phyloP scores from a whole-genome alignment of 2,329 filamentous ascomycete species.

The Shiraia sp. region DNA sequence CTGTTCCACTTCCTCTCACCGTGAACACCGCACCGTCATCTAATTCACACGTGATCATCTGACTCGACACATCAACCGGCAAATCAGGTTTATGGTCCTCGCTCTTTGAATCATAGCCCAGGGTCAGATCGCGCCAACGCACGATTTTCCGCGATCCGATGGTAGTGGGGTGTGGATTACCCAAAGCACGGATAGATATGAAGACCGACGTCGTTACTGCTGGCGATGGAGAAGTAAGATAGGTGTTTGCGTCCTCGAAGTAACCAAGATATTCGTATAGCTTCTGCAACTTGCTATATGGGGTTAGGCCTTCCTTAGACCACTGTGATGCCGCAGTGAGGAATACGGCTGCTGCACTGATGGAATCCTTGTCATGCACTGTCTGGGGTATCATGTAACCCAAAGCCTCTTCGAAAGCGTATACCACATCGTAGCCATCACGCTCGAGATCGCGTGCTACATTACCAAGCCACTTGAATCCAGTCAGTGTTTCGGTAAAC shows the following conservation, averaged over 20 bases:
- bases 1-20: constrained; percentile 64
- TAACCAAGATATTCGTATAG: constrained; percentile 62
- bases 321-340: constrained; percentile 59
- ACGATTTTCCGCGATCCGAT: constrained; percentile 58
- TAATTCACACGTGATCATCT: constrained; percentile 68
- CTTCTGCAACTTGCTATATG: constrained; percentile 59
- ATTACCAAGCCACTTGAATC: constrained; percentile 71
- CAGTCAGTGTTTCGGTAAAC: constrained; percentile 65
- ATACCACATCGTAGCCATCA: constrained; percentile 57
- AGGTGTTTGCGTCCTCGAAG: constrained; percentile 67
- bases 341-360: constrained; percentile 64
- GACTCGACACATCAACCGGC: constrained; percentile 59
- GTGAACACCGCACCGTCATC: constrained; percentile 62
- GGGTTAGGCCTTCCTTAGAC: constrained; percentile 57
- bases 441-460: constrained; percentile 56
- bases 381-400: constrained; percentile 68
- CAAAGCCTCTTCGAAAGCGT: constrained; percentile 68
- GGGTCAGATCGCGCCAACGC: constrained; percentile 65
- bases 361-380: constrained; percentile 67
- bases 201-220: constrained; percentile 60
- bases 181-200: constrained; percentile 54
- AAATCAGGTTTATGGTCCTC: constrained; percentile 57
- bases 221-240: constrained; percentile 62
- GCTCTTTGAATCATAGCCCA: constrained; percentile 62
- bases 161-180: constrained; percentile 47